Evolutionary conservation across 1,139 yeast species (phyloP).

Genomic region (Blastobotrys raffinosifermentans): DNA sequence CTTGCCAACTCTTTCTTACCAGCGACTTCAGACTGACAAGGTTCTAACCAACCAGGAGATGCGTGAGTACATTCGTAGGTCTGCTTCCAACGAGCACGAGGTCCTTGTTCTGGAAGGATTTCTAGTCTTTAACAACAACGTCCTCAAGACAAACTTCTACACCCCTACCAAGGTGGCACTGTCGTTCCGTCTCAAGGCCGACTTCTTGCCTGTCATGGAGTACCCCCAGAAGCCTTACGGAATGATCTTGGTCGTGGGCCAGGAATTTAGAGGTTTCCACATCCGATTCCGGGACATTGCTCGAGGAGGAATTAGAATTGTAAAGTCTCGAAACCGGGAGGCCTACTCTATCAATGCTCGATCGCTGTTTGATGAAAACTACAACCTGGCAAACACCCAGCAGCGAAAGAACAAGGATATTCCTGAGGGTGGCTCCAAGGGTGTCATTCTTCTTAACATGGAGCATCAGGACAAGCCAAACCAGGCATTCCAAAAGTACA

Average conservation of each 20-base stretch:
- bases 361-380: constrained; percentile 91
- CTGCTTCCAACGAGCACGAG: constrained; percentile 75
- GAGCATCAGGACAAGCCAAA: constrained; percentile 77
- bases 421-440: constrained; percentile 99
- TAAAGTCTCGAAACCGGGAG: constrained; percentile 78
- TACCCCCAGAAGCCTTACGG: constrained; percentile 93
- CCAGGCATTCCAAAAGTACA: constrained; percentile 86
- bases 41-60: constrained; percentile 74
- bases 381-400: constrained; percentile 92
- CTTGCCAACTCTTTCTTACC: constrained; percentile 76
- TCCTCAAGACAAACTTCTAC: constrained; percentile 90
- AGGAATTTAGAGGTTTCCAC: constrained; percentile 96
- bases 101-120: constrained; percentile 76
- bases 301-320: constrained; percentile 97
- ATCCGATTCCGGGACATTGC: constrained; percentile 96
- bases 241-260: constrained; percentile 92
- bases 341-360: constrained; percentile 82
- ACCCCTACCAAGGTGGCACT: constrained; percentile 92
- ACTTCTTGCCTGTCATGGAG: constrained; percentile 75
- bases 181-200: constrained; percentile 84
- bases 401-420: constrained; percentile 96
- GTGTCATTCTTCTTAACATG: constrained; percentile 79
- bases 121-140: constrained; percentile 75
- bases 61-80: constrained; percentile 57
- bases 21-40: constrained; percentile 74